Conservation (phyloP, 495 filamentous ascomycete species). For the Penicillium samsonianum region DNA sequence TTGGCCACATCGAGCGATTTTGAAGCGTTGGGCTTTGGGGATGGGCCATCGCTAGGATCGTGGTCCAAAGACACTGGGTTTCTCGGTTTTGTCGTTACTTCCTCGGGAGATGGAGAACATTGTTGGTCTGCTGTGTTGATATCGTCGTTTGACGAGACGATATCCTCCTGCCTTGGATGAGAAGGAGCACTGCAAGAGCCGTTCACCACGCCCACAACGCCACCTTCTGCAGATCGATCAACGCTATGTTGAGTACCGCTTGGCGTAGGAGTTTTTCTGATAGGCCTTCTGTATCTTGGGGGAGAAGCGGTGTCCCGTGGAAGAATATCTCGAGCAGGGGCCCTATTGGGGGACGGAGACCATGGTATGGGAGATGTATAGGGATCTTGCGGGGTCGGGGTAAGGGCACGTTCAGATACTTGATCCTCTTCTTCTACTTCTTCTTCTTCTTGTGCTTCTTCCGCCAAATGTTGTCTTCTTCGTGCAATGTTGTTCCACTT, state of each 20-base stretch:
- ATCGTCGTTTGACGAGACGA: background rate
- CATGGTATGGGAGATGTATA: constrained; percentile 1
- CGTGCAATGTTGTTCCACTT: constrained; percentile 44
- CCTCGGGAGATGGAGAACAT: background rate
- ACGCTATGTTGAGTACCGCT: background rate
- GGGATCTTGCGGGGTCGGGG: constrained; percentile 11
- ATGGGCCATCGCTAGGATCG: background rate
- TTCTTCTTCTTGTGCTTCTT: background rate
- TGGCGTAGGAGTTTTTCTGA: background rate
- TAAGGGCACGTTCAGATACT: background rate
- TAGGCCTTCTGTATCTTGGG: background rate
- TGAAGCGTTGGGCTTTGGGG: background rate
- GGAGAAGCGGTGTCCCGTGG: constrained; percentile 2
- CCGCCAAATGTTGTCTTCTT: constrained; percentile 15
- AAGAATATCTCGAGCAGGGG: constrained; percentile 6
- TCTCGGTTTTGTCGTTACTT: background rate
- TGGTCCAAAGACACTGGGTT: background rate
- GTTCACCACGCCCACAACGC: background rate
- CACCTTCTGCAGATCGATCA: background rate
- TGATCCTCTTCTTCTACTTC: background rate
- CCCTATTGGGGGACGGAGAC: background rate
- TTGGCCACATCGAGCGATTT: background rate
- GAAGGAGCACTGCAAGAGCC: background rate
- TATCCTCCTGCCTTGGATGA: background rate
- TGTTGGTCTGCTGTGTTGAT: background rate